Evolutionary conservation across 371 early-diverging fungal genomes (phyloP), one percentile per base, ranked within the genome.

Genomic region (Syncephalastrum monosporum): DNA sequence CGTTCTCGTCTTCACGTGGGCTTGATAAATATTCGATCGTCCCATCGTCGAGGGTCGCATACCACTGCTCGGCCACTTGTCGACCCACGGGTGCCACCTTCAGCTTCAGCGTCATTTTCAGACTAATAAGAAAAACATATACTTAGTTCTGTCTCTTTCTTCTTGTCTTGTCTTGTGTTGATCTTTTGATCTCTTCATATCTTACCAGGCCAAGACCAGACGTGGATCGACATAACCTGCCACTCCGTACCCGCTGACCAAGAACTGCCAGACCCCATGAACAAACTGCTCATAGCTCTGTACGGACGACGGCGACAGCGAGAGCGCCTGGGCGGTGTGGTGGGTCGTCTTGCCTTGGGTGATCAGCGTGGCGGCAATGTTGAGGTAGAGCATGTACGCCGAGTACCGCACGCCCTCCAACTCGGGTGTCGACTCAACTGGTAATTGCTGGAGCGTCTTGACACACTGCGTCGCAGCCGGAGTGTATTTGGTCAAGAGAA

Each of bases 141-240:
- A 21, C 21, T 21, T 21, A 21, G 21, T 2, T 21, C 21, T 21
- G 38, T 3, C 38, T 1, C 8, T 43, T 60, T 42, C 16, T 25
- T 25, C 1, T 27, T n/a, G n/a, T n/a, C n/a, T 5, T 46, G 17
- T 50, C 42, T 15, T 12, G 13, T 2, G 3, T n/a, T 21, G 3
- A 19, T 13, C 43, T 21, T 6, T 41, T 21, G 2, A 21, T 21
- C 0, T 41, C 16, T 15, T 24, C 16, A 17, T 49, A 14, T 10
- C 65, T 60, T 74, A 78, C 78, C 61, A 69, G 27, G 71, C 64
- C 47, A 60, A 57, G 4, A 78, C 63, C 48, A 78, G 56, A 16
- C 59, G 10, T 16, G 68, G 53, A 42, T 78, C 69, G 4, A 67
- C 65, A 24, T 55, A 43, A 6, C 60, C 64, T 13, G 60, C 51